Conservation (phyloP, 805 yeast genomes). For the Wickerhamiella occidentalis region DNA sequence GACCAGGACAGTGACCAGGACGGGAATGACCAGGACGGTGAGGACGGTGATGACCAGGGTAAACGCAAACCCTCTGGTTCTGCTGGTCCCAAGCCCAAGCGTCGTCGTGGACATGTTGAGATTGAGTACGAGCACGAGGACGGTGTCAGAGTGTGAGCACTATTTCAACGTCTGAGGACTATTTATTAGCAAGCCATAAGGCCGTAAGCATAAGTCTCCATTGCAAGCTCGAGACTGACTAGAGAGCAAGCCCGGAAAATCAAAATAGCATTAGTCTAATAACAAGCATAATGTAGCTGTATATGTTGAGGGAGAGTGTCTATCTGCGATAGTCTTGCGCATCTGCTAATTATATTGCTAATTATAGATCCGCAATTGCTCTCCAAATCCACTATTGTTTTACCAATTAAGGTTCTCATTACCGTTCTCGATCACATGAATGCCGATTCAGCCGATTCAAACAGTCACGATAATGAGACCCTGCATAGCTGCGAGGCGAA, state of each 20-base stretch:
- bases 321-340: too few relatives aligned
- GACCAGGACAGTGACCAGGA: conserved; percentile 25
- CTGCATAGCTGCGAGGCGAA: not conserved
- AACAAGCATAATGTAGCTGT: not conserved
- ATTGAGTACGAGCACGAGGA: conserved; percentile 73
- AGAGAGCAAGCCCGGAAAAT: too few relatives aligned
- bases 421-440: not conserved
- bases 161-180: conserved; percentile 4
- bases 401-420: too few relatives aligned
- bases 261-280: not conserved
- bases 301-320: not conserved
- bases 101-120: conserved; percentile 48
- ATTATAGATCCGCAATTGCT: not conserved
- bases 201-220: too few relatives aligned
- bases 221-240: too few relatives aligned
- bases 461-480: not conserved
- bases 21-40: conserved; percentile 24
- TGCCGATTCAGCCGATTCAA: too few relatives aligned
- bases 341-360: not conserved
- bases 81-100: conserved; percentile 25
- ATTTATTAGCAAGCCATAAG: conserved; percentile 1
- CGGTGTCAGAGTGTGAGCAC: conserved; percentile 14
- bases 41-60: conserved; percentile 29
- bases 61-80: conserved; percentile 31
- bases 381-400: too few relatives aligned